Evolutionary conservation across 2,329 filamentous ascomycete species (phyloP).

Genomic region (Exophiala sideris): DNA sequence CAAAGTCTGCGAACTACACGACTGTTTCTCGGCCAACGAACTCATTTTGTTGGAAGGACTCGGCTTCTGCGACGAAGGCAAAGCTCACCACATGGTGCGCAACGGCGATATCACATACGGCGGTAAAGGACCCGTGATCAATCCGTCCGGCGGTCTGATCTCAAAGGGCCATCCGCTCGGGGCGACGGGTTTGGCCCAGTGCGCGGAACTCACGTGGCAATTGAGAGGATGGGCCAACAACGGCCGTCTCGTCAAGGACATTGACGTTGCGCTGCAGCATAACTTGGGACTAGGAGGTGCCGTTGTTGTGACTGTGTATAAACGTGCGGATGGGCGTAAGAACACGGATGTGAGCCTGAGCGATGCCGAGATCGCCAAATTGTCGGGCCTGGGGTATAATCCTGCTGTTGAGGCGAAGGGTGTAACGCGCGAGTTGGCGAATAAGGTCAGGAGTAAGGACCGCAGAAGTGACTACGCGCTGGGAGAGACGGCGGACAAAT

Average conservation of each 20-base stretch:
- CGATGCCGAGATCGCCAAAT: constrained; percentile 61
- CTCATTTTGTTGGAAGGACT: constrained; percentile 86
- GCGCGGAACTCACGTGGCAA: constrained; percentile 95
- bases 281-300: constrained; percentile 90
- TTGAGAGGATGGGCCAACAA: constrained; percentile 95
- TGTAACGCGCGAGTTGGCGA: constrained; percentile 73
- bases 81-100: constrained; percentile 87
- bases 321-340: constrained; percentile 69
- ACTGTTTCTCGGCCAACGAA: constrained; percentile 95
- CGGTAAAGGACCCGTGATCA: constrained; percentile 68
- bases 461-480: constrained; percentile 70
- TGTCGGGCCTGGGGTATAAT: constrained; percentile 78
- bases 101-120: constrained; percentile 89
- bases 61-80: constrained; percentile 72
- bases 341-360: constrained; percentile 55
- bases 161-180: constrained; percentile 94
- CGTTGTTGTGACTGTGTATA: constrained; percentile 85
- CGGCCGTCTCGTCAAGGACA: constrained; percentile 61
- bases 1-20: constrained; percentile 87
- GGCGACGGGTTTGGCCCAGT: constrained; percentile 89
- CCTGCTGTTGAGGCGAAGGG: constrained; percentile 84
- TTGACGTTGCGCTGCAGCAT: constrained; percentile 77
- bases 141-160: constrained; percentile 90
- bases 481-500: constrained; percentile 69
- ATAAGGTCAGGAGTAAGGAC: constrained; percentile 67